These are phyloP conservation scores for Aspergillus leporis DNA, from an alignment of 495 filamentous ascomycete genomes.

Conservation along the genomic window DNA sequence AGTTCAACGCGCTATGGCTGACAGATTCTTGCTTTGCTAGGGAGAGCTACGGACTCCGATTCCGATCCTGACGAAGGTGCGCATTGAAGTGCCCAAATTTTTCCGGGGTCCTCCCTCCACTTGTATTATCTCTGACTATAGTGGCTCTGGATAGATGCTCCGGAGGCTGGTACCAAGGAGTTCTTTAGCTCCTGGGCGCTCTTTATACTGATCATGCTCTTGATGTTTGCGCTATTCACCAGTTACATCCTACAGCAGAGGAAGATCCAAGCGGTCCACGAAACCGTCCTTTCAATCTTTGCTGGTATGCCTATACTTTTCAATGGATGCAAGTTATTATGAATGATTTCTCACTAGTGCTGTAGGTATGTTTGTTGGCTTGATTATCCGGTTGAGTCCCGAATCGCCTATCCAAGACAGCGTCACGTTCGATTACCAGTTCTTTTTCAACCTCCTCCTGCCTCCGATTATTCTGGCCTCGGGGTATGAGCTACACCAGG, in stretches of 20 bases:
- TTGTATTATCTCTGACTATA: conserved; percentile 18
- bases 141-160: conserved; percentile 40
- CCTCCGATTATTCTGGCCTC: conserved; percentile 97
- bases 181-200: conserved; percentile 94
- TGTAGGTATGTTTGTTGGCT: conserved; percentile 90
- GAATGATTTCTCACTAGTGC: conserved; percentile 10
- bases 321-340: conserved; percentile 6
- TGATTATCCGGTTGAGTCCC: conserved; percentile 79
- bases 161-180: conserved; percentile 77
- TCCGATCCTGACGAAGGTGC: conserved; percentile 55
- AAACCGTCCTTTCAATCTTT: conserved; percentile 97
- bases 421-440: conserved; percentile 96
- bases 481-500: conserved; percentile 96
- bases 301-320: conserved; percentile 62
- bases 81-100: conserved; percentile 16
- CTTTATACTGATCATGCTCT: conserved; percentile 89
- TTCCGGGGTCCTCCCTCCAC: conserved; percentile 3
- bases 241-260: conserved; percentile 94
- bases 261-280: conserved; percentile 95
- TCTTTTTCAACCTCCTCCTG: conserved; percentile 98
- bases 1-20: conserved; percentile 13
- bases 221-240: conserved; percentile 92
- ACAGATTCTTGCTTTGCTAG: conserved; percentile 22
- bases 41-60: conserved; percentile 40
- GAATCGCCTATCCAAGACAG: conserved; percentile 79